Percentiles rank a stretch among this genome's conserved stretches.
Evolutionary conservation across 371 early-diverging fungal genomes (phyloP).

Genomic region (Coemansia sp.): DNA sequence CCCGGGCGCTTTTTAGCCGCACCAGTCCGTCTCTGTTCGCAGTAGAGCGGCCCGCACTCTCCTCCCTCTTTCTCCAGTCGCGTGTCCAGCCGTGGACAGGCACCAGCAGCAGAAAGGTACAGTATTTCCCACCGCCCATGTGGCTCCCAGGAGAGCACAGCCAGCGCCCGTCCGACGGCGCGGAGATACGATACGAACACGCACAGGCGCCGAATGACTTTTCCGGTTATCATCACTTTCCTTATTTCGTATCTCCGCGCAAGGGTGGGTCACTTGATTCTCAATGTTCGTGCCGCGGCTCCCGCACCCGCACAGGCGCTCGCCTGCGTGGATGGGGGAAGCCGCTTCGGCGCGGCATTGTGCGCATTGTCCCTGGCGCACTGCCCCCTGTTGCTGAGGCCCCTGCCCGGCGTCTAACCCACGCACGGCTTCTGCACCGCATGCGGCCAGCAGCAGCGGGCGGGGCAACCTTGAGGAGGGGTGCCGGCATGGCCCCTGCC

Average conservation of each 20-base stretch:
- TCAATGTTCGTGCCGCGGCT: not conserved
- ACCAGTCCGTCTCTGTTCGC: not conserved
- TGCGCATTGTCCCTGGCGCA: not conserved
- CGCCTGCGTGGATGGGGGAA: conserved; percentile 7
- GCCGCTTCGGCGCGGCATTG: not conserved
- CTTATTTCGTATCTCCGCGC: conserved; percentile 7
- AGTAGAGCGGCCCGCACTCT: not conserved
- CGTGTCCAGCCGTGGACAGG: not conserved
- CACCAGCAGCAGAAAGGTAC: conserved; percentile 1
- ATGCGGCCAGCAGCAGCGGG: not conserved
- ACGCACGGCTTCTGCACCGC: not conserved
- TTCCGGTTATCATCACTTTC: conserved; percentile 4
- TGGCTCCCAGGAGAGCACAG: not conserved
- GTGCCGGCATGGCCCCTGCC: not conserved
- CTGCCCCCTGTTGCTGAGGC: not conserved
- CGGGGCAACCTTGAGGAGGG: not conserved
- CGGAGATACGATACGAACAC: not conserved
- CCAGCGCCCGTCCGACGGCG: not conserved
- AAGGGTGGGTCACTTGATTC: conserved; percentile 5
- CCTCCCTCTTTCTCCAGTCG: not conserved
- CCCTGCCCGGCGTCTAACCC: not conserved
- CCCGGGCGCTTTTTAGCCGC: not conserved
- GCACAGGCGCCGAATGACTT: conserved; percentile 3
- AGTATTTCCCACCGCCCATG: not conserved
- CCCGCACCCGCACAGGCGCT: not conserved